Base-by-base conservation (phyloP, 116 monocot genomes). In the Papilionanthe hybrid region DNA sequence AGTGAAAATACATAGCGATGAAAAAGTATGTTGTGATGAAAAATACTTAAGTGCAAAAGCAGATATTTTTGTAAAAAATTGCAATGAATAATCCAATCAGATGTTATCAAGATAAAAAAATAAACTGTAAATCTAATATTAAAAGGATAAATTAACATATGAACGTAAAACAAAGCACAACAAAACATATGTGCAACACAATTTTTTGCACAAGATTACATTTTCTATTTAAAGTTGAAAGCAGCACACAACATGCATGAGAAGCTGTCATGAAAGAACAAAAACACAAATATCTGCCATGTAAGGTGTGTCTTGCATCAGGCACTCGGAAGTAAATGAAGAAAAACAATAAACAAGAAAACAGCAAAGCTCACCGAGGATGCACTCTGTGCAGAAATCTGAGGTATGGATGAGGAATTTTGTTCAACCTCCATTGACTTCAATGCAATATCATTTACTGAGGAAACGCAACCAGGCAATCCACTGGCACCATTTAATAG, bases 291-390 rank as follows among this genome's bases (percentile, higher is more conserved):
- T n/a, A 17, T 19, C 43, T 19, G 43, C 17, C 18, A 73, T 73
- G 73, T 8, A 43, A n/a, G n/a, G 41, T 44, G 17, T 44, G 44
- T 7, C 1, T 20, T 42, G 73, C 44, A 73, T 7, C 15, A 73
- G 7, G 44, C 15, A 73, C 1, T 44, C 20, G 29, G 7, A 7
- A 19, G 42, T 27, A n/a, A 20, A 7, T 5, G 44, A 42, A 44
- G n/a, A 3, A 17, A 71, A 18, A 12, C 28, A 71, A 25, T 63
- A 63, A 63, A 8, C 60, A 22, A 60, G 23, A 8, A 63, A 27
- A 56, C 10, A 19, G n/a, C 0, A 76, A 53, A 6, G 47, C 84
- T 90, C 75, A 93, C 93, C 90, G 78, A 48, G 28, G 85, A 10
- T 78, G 79, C 42, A 42, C 76, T 56, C 80, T 87, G 93, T 4